A percentile compares a stretch with the other conserved stretches of the same genome.
Conservation (phyloP, 768 basidiomycete genomes). For the Mycena pura region DNA sequence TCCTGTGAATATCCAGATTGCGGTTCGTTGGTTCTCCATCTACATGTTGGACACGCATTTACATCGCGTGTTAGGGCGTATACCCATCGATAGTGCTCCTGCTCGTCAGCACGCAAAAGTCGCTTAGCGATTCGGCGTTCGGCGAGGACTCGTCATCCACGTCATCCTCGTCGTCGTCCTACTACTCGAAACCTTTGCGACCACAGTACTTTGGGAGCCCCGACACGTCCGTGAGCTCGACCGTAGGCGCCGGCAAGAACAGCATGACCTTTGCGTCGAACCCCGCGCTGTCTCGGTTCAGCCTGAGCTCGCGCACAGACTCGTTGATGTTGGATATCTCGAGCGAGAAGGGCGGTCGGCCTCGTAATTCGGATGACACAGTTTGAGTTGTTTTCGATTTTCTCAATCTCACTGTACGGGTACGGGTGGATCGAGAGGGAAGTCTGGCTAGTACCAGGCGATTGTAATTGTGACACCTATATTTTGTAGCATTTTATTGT, state of each 20-base stretch:
- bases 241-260: too few relatives aligned
- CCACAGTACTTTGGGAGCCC: neutral
- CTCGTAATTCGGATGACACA: constrained; percentile 16
- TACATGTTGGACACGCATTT: neutral
- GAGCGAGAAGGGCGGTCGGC: neutral
- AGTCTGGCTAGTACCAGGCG: too few relatives aligned
- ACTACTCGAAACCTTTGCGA: neutral
- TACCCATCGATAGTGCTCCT: constrained; percentile 22
- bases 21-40: constrained; percentile 3
- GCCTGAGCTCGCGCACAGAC: too few relatives aligned
- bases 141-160: neutral
- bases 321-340: neutral
- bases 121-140: constrained; percentile 18
- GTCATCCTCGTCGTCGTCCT: neutral
- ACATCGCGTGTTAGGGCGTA: constrained; percentile 19
- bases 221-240: neutral
- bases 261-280: constrained; percentile 8
- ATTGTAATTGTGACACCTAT: too few relatives aligned
- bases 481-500: too few relatives aligned
- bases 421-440: too few relatives aligned
- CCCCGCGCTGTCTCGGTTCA: neutral
- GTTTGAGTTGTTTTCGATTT: neutral
- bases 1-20: constrained; percentile 25
- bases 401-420: neutral
- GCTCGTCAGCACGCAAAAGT: constrained; percentile 20